These are phyloP conservation scores for Eimeria zaria DNA, from an alignment of 169 alveolate species.

Conservation along the genomic window DNA sequence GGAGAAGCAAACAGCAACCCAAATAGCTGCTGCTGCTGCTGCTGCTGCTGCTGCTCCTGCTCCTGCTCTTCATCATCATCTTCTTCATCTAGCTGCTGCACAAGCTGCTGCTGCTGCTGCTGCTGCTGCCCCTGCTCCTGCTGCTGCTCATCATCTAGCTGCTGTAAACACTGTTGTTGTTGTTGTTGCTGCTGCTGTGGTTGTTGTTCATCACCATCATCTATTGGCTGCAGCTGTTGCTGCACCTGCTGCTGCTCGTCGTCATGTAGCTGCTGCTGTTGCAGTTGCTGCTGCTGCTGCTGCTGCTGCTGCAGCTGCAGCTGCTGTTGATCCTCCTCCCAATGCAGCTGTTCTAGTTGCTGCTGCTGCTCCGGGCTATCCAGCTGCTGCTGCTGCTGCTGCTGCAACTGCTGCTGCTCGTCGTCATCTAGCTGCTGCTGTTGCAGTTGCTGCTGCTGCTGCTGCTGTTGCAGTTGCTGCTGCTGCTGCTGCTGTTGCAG, in stretches of 20 bases:
- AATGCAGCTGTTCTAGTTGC: neutral
- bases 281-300: neutral
- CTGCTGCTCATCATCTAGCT: no score
- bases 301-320: neutral
- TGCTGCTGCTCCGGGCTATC: neutral
- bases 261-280: no score
- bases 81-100: no score
- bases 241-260: no score
- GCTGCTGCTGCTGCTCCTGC: slow-evolving; percentile 39
- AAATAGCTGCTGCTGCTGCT: slow-evolving; percentile 55
- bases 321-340: neutral
- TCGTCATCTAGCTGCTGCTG: neutral
- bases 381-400: neutral
- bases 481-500: neutral
- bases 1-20: slow-evolving; percentile 51
- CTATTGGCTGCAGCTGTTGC: no score
- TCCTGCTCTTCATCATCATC: slow-evolving; percentile 2
- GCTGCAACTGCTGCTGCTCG: neutral
- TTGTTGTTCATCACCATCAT: no score
- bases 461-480: neutral
- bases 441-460: neutral
- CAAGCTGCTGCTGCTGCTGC: slow-evolving; percentile 18
- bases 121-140: no score
- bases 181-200: slow-evolving; percentile 1
- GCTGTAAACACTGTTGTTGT: no score